Conservation (phyloP, 2,329 filamentous ascomycete genomes). For the Didymella glomerata region DNA sequence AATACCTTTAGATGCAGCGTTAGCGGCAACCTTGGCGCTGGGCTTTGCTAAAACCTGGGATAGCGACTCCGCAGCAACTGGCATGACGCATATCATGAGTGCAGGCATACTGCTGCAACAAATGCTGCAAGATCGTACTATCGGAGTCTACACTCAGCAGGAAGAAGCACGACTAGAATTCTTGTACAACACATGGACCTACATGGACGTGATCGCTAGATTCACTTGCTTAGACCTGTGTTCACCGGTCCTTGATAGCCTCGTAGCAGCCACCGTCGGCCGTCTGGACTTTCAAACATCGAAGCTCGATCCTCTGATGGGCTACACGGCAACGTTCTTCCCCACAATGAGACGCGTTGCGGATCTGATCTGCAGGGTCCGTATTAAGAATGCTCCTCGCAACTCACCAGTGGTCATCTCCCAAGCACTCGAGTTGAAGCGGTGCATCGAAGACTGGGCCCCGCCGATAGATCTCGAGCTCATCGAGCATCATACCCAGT, state of each 20-base stretch:
- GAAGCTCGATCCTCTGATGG: conserved; percentile 71
- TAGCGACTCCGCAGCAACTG: conserved; percentile 66
- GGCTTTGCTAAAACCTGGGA: conserved; percentile 76
- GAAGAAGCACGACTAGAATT: conserved; percentile 63
- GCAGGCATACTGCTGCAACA: conserved; percentile 69
- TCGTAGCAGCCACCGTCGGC: conserved; percentile 37
- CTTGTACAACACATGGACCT: conserved; percentile 73
- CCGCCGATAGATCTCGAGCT: conserved; percentile 63
- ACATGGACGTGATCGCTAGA: conserved; percentile 75
- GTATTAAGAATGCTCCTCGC: conserved; percentile 55
- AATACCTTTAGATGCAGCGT: conserved; percentile 67
- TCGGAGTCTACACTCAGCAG: conserved; percentile 44
- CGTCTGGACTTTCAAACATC: conserved; percentile 16
- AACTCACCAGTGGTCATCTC: conserved; percentile 69
- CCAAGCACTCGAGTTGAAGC: conserved; percentile 67
- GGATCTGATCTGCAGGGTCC: conserved; percentile 67
- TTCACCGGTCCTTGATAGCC: conserved; percentile 56
- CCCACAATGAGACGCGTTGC: conserved; percentile 71
- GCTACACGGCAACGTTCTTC: conserved; percentile 70
- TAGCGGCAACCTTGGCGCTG: conserved; percentile 71
- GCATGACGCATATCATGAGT: conserved; percentile 70
- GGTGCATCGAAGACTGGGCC: conserved; percentile 68
- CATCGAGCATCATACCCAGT: conserved; percentile 67
- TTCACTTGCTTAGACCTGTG: conserved; percentile 68
- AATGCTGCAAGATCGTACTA: conserved; percentile 59